Percentiles rank a stretch among this genome's conserved stretches.
Evolutionary conservation across 2,329 filamentous ascomycete genomes (phyloP).

Genomic region (Parastagonospora avenae): DNA sequence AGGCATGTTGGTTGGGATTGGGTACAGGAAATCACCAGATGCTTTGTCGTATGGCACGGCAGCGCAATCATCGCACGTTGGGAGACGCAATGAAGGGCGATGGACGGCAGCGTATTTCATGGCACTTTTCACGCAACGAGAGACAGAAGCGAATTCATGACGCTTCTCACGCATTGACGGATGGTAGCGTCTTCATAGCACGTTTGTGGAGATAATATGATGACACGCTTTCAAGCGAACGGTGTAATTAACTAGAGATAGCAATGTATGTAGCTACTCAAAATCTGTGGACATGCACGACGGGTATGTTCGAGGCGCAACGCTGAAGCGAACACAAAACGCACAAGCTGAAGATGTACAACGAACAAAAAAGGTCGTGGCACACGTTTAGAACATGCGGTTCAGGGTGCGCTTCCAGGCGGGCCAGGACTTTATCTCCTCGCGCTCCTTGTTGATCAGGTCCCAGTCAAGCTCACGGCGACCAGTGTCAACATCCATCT

Average conservation of each 20-base stretch:
- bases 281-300: not conserved
- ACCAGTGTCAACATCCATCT: conserved; percentile 72
- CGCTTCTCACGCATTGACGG: too few relatives aligned
- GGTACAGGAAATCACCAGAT: too few relatives aligned
- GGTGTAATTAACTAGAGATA: not conserved
- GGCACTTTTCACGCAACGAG: too few relatives aligned
- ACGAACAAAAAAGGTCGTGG: not conserved
- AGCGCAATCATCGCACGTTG: too few relatives aligned
- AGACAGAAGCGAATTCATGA: too few relatives aligned
- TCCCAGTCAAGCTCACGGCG: conserved; percentile 70
- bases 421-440: conserved; percentile 57
- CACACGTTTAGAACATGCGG: conserved; percentile 33
- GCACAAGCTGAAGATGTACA: not conserved
- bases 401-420: conserved; percentile 50
- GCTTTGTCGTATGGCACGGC: too few relatives aligned
- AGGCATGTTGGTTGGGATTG: too few relatives aligned
- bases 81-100: too few relatives aligned
- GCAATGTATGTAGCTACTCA: not conserved
- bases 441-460: conserved; percentile 61
- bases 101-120: too few relatives aligned
- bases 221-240: not conserved
- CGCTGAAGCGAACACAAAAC: not conserved
- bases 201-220: not conserved
- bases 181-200: too few relatives aligned
- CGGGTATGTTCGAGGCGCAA: too few relatives aligned